phyloP scores from a whole-genome alignment of 176 grass and related monocot genomes.

The Oryza meyeriana region DNA sequence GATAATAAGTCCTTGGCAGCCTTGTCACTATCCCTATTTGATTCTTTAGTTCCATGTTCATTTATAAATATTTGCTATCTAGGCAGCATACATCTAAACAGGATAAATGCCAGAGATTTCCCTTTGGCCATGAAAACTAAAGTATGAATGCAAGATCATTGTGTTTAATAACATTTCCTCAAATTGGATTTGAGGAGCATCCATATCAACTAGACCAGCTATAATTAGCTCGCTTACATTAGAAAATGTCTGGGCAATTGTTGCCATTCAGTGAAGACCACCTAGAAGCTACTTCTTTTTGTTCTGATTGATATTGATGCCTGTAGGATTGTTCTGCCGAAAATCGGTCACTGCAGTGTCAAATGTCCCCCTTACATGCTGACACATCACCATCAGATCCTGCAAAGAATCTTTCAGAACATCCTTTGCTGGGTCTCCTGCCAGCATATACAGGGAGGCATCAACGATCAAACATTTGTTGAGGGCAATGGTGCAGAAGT shows the following conservation, averaged over 20 bases:
- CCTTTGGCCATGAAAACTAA: not conserved
- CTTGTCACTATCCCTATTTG: not conserved
- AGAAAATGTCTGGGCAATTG: not conserved
- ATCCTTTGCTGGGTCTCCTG: constrained; percentile 59
- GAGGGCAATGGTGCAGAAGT: too few species aligned
- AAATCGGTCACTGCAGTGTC: constrained; percentile 35
- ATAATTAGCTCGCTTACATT: not conserved
- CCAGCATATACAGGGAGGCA: constrained; percentile 28
- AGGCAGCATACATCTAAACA: not conserved
- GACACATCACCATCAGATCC: constrained; percentile 43
- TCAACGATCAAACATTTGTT: too few species aligned
- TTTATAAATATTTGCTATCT: not conserved
- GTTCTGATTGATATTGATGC: constrained; percentile 27
- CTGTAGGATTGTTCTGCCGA: not conserved
- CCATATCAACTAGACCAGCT: not conserved
- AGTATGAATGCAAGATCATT: not conserved
- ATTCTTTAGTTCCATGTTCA: not conserved
- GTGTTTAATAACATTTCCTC: not conserved
- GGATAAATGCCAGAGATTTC: not conserved
- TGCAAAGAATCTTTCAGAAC: constrained; percentile 52
- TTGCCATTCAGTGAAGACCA: not conserved
- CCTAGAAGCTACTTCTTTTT: constrained; percentile 7
- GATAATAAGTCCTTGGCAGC: not conserved
- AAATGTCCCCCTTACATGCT: constrained; percentile 53
- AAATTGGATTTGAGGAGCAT: not conserved